These are phyloP conservation scores for Acanthamoeba rhysodes DNA, from an alignment of 208 protist genomes.

Conservation along the genomic window DNA sequence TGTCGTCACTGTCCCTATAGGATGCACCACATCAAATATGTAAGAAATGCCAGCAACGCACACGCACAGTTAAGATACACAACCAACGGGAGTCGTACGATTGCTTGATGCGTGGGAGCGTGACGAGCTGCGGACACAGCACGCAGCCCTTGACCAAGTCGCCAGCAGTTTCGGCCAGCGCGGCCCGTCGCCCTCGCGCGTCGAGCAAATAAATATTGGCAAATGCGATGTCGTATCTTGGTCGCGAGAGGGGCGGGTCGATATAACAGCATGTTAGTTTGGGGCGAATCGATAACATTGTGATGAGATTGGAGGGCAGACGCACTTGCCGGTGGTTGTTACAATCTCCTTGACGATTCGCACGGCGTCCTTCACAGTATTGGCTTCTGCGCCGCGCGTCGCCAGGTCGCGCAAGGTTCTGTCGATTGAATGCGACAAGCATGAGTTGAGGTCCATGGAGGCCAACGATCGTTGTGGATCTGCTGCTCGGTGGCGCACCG, in stretches of 20 bases:
- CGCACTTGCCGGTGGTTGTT: neutral
- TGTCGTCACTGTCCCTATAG: neutral
- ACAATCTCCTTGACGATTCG: neutral
- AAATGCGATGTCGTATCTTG: conserved; percentile 40
- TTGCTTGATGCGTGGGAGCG: neutral
- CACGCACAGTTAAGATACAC: neutral
- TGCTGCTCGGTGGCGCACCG: neutral
- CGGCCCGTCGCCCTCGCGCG: neutral
- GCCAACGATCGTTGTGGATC: too few relatives aligned
- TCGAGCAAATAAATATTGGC: conserved; percentile 31
- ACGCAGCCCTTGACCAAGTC: neutral
- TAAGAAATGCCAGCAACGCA: neutral
- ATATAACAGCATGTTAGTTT: neutral
- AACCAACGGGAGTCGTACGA: neutral
- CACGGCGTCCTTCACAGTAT: neutral
- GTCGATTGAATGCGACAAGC: neutral
- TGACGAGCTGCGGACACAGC: conserved; percentile 8
- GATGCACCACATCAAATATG: neutral
- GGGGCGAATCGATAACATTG: neutral
- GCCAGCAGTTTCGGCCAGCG: neutral
- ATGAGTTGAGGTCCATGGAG: too few relatives aligned
- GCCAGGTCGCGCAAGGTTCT: neutral
- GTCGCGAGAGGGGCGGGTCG: too few relatives aligned
- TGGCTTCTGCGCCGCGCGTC: neutral
- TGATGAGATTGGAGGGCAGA: neutral